Conservation (phyloP, 768 basidiomycete species). For the Chalciporus chontae region DNA sequence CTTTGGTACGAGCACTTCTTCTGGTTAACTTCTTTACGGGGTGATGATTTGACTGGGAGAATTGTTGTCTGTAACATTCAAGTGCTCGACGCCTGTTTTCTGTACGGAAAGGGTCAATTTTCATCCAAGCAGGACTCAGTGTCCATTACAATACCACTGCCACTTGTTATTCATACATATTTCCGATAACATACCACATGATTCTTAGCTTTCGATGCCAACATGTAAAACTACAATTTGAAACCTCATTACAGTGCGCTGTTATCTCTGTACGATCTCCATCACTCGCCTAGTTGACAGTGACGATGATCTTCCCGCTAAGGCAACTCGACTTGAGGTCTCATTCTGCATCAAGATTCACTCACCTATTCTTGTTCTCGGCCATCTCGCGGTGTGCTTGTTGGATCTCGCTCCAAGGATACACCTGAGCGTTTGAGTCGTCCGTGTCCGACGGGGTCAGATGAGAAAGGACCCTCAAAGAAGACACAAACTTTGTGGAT, state of each 20-base stretch:
- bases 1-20: neutral
- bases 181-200: neutral
- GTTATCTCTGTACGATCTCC: too few relatives aligned
- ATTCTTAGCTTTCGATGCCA: neutral
- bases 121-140: neutral
- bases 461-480: slow-evolving; percentile 8
- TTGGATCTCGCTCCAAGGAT: slow-evolving; percentile 74
- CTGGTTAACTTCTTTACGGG: neutral
- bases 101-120: neutral
- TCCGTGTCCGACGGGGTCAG: slow-evolving; percentile 13
- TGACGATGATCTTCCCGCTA: slow-evolving; percentile 33
- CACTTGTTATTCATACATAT: neutral
- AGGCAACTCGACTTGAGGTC: neutral
- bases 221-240: neutral
- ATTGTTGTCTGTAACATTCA: neutral
- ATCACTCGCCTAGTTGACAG: slow-evolving; percentile 18
- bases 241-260: neutral
- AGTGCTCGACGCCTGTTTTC: too few relatives aligned
- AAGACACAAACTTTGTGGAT: slow-evolving; percentile 64
- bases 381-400: slow-evolving; percentile 85
- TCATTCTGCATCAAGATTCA: slow-evolving; percentile 1
- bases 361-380: slow-evolving; percentile 56
- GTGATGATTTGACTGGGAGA: neutral
- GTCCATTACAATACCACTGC: neutral
- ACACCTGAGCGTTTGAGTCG: slow-evolving; percentile 48